phyloP scores from a whole-genome alignment of 495 filamentous ascomycete species.

The Tirmania nivea region DNA sequence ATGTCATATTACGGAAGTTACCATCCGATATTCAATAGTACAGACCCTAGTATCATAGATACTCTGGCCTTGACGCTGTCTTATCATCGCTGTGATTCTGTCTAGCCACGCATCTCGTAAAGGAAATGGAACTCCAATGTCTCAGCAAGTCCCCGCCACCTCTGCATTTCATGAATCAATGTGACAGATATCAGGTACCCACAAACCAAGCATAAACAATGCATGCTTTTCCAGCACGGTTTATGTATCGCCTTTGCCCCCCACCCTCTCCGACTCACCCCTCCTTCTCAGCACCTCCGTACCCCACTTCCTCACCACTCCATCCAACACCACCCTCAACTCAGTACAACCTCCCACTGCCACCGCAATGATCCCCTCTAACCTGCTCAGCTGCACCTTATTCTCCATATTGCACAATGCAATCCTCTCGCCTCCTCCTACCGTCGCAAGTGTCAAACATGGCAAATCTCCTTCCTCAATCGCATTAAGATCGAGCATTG shows the following conservation, averaged over 20 bases:
- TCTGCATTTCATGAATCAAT: no score
- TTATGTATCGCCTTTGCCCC: background rate
- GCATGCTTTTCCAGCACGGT: no score
- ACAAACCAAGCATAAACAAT: no score
- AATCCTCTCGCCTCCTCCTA: constrained; percentile 51
- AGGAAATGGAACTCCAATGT: no score
- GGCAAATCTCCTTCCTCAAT: constrained; percentile 82
- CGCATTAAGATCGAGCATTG: constrained; percentile 66
- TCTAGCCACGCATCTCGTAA: no score
- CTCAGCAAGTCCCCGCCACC: no score
- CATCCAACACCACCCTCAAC: constrained; percentile 54
- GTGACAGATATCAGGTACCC: no score
- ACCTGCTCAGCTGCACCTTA: constrained; percentile 45
- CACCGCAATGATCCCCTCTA: constrained; percentile 82
- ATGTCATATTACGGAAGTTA: no score
- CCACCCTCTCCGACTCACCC: constrained; percentile 7
- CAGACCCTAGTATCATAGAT: no score
- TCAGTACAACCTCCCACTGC: constrained; percentile 82
- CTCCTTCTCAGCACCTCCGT: constrained; percentile 40
- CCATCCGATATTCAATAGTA: no score
- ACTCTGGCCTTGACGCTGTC: no score
- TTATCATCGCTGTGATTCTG: no score
- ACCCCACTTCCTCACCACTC: constrained; percentile 44
- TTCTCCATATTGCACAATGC: constrained; percentile 66
- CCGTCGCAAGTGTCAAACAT: constrained; percentile 62